Conservation (phyloP, 2,329 filamentous ascomycete species). For the Aspergillus neoniger region DNA sequence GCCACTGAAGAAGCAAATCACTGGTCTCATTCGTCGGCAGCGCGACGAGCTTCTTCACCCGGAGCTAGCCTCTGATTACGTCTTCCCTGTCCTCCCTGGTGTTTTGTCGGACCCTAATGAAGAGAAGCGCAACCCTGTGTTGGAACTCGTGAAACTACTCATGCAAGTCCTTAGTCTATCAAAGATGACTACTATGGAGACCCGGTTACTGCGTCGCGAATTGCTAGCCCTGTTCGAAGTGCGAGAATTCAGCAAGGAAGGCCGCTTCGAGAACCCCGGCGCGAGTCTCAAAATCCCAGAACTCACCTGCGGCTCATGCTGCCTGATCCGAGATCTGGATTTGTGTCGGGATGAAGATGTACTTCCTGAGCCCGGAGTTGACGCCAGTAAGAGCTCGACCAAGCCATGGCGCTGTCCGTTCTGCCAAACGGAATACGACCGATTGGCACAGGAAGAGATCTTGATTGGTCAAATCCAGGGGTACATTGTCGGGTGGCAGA, state of each 20-base stretch:
- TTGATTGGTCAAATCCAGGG: constrained; percentile 76
- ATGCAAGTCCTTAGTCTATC: constrained; percentile 92
- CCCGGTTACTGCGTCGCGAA: constrained; percentile 83
- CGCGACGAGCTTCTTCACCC: constrained; percentile 87
- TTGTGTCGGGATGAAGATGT: constrained; percentile 87
- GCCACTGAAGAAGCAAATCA: constrained; percentile 85
- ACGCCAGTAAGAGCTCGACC: constrained; percentile 32
- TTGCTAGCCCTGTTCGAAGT: constrained; percentile 88
- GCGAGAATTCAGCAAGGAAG: constrained; percentile 86
- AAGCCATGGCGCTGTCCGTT: constrained; percentile 73
- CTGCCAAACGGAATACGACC: constrained; percentile 74
- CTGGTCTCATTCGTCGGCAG: constrained; percentile 77
- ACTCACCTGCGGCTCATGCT: constrained; percentile 87
- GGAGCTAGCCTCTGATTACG: constrained; percentile 82
- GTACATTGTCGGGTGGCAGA: constrained; percentile 75
- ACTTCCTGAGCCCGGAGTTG: constrained; percentile 54
- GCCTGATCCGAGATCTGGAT: constrained; percentile 83
- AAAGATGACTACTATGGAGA: constrained; percentile 86
- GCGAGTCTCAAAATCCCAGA: constrained; percentile 71
- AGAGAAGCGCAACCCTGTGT: constrained; percentile 71
- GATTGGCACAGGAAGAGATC: constrained; percentile 79
- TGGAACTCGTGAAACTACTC: constrained; percentile 88
- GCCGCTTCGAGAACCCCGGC: constrained; percentile 83
- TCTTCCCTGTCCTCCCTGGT: constrained; percentile 73
- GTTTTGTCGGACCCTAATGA: constrained; percentile 49